Evolutionary conservation across 768 basidiomycete genomes (phyloP).

Genomic region (Cantharellus anzutake): DNA sequence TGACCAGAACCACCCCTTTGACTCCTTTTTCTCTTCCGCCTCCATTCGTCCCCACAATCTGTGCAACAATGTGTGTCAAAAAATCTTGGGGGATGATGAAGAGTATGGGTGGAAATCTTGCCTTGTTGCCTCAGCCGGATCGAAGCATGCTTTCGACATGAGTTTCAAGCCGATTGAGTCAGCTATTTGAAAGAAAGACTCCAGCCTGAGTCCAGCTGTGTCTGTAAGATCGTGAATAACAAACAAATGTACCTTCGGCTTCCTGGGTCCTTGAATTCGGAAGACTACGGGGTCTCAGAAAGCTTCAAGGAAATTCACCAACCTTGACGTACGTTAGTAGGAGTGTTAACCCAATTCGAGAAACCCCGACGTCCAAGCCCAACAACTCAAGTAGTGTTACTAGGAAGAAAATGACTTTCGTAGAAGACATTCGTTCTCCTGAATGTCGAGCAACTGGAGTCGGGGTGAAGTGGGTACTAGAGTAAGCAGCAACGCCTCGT

Average conservation of each 20-base stretch:
- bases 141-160: constrained; percentile 70
- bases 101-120: constrained; percentile 19
- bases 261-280: constrained; percentile 76
- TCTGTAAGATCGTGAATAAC: background rate
- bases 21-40: constrained; percentile 27
- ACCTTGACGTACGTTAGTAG: constrained; percentile 18
- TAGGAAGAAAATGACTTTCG: constrained; percentile 24
- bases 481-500: background rate
- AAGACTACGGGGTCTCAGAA: constrained; percentile 21
- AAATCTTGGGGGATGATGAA: background rate
- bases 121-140: constrained; percentile 61
- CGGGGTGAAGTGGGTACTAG: background rate
- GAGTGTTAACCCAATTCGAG: constrained; percentile 24
- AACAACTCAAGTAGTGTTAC: constrained; percentile 27
- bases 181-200: constrained; percentile 25
- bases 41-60: constrained; percentile 60
- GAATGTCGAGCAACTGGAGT: constrained; percentile 34
- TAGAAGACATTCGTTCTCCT: constrained; percentile 27
- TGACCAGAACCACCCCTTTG: constrained; percentile 8
- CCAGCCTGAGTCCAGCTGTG: background rate
- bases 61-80: background rate
- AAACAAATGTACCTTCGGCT: constrained; percentile 38
- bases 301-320: background rate
- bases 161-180: constrained; percentile 72
- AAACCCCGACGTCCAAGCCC: constrained; percentile 27